Percentiles rank a stretch among this genome's conserved stretches.
These are phyloP conservation scores for Penicillium paneum DNA, from an alignment of 2,329 filamentous ascomycete genomes.

Conservation along the genomic window DNA sequence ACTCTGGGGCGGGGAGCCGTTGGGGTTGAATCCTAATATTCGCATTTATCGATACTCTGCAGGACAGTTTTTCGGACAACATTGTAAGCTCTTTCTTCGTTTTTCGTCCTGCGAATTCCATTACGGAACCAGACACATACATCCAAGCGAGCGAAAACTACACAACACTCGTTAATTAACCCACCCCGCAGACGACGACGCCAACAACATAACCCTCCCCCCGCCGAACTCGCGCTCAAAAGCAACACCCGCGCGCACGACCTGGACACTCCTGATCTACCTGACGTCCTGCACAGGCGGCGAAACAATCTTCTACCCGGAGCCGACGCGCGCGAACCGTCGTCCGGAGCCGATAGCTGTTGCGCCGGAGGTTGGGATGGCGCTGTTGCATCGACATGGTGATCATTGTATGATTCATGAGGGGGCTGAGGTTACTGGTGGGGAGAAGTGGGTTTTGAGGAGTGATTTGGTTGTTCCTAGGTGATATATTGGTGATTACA, in stretches of 20 bases:
- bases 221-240: slow-evolving; percentile 35
- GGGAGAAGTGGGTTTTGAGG: slow-evolving; percentile 88
- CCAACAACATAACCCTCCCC: slow-evolving; percentile 65
- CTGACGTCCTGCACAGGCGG: slow-evolving; percentile 81
- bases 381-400: slow-evolving; percentile 83
- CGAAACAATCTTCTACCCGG: slow-evolving; percentile 87
- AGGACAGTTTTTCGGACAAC: slow-evolving; percentile 87
- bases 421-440: slow-evolving; percentile 70
- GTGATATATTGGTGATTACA: slow-evolving; percentile 18
- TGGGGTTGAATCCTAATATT: slow-evolving; percentile 87
- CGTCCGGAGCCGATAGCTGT: slow-evolving; percentile 65
- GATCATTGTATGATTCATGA: slow-evolving; percentile 88
- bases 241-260: slow-evolving; percentile 62
- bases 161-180: background rate
- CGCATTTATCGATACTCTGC: slow-evolving; percentile 81
- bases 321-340: slow-evolving; percentile 47
- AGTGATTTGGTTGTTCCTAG: slow-evolving; percentile 63
- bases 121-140: background rate
- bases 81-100: slow-evolving; percentile 61
- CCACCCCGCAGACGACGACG: slow-evolving; percentile 70
- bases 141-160: background rate
- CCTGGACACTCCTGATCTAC: slow-evolving; percentile 88
- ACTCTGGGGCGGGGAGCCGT: slow-evolving; percentile 73
- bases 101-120: no score
- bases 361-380: slow-evolving; percentile 75